Conservation (phyloP, 441 rosid species). For the Omphalea diandra region DNA sequence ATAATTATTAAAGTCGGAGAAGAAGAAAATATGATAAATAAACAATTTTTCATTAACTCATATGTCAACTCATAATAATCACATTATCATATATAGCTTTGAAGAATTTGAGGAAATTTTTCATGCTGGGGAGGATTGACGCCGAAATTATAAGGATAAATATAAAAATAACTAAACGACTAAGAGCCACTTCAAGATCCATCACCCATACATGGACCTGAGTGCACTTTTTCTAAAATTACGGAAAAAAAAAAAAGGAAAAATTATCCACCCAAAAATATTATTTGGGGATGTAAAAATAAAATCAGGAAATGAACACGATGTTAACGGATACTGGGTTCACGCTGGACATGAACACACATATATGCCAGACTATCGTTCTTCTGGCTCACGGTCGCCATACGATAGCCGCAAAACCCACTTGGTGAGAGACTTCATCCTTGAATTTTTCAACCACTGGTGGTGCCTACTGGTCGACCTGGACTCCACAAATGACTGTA, state of each 20-base stretch:
- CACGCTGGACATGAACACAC: constrained; percentile 12
- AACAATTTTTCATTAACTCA: neutral
- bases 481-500: constrained; percentile 62
- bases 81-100: neutral
- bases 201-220: constrained; percentile 39
- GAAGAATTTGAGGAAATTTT: constrained; percentile 20
- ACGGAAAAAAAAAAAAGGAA: constrained; percentile 12
- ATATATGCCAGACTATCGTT: constrained; percentile 63
- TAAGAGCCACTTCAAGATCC: constrained; percentile 51
- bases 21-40: neutral
- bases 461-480: constrained; percentile 30
- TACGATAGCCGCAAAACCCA: constrained; percentile 94
- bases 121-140: neutral
- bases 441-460: constrained; percentile 40
- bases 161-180: constrained; percentile 17
- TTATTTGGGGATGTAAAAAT: constrained; percentile 18
- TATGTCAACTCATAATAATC: neutral
- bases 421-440: constrained; percentile 53
- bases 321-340: constrained; percentile 7
- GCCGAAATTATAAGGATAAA: constrained; percentile 12
- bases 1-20: neutral
- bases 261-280: constrained; percentile 36
- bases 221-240: constrained; percentile 45
- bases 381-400: constrained; percentile 54
- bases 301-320: neutral